Evolutionary conservation across 2,329 filamentous ascomycete species (phyloP), one percentile per base, ranked within the genome.

Genomic region (Tolypocladium pustulatum): DNA sequence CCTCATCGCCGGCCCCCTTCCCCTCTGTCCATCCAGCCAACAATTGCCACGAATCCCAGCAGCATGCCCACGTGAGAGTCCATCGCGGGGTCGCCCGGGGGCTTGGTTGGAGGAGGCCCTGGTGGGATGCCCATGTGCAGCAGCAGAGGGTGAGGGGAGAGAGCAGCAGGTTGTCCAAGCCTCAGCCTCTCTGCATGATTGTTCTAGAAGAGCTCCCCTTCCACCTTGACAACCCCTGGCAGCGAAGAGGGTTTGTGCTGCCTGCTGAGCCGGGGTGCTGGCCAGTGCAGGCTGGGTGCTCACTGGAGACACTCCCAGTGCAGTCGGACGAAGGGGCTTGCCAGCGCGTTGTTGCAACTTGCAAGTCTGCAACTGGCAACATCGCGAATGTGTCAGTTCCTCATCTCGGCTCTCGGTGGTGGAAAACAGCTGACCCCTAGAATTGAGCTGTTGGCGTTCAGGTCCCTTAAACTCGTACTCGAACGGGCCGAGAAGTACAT

Each of bases 1-100:
- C 38, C 38, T n/a, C 55, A n/a, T 17, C 56, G 32, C 9, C 32
- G 32, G 32, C 8, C 27, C 34, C 55, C 25, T n/a, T 17, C 56
- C 32, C 32, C 12, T 5, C 20, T 30, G 54, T 52, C 53, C 32
- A 37, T 36, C 61, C 60, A 61, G 54, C 57, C 60, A 63, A 55
- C 59, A 43, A 46, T 10, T 55, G 60, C 57, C 61, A 61, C 60
- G 61, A 59, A 56, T 59, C 38, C 56, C 34, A 27, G 57, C 54
- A 54, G 40, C 40, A 56, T 53, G 56, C 54, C 56, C 61, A 62
- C 61, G 61, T 62, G 61, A 63, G 61, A 57, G 43, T 7, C 51
- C 52, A 56, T 60, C 60, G 61, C 57, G 58, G 61, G 60, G 57
- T 56, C 34, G 56, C 37, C 54, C 52, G 57, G 55, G 58, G 60